Base-by-base conservation (phyloP, 2,329 filamentous ascomycete species). In the Kalmusia sp. region DNA sequence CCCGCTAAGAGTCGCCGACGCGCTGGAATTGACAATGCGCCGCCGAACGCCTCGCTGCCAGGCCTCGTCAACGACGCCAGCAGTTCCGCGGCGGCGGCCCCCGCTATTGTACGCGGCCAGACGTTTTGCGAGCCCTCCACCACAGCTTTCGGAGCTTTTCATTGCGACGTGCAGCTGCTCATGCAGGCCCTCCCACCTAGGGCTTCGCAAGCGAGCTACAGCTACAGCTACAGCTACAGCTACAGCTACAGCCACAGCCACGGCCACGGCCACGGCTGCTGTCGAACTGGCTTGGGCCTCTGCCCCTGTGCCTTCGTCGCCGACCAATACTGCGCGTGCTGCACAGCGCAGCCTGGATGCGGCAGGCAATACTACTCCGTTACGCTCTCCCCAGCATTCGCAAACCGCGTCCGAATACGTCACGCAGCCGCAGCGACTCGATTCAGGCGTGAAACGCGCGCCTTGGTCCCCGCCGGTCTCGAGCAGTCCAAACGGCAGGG, bases 291-390 rank as follows among this genome's bases (percentile, higher is more conserved):
- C 14, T 27, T 8, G 21, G 17, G 4, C 15, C 25, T 2, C 19
- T 15, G 22, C 6, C 46, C 25, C 19, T 8, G n/a, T n/a, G 14
- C n/a, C 49, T 37, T 57, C 39, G 28, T 67, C 61, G 65, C 56
- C 65, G 64, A 67, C 65, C 61, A 59, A 41, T 30, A 51, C 41
- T n/a, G 41, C 41, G 28, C 34, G 15, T 55, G 35, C 49, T 28
- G 50, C 51, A 47, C 52, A 43, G 49, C 43, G 30, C 28, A 44
- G 33, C 30, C 58, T 54, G 37, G 30, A 59, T 61, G 25, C 27
- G 58, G 59, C 47, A 59, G 50, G 54, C 56, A 58, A 55, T 61
- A 56, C 25, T 38, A 17, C 22, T 25, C 48, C 35, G 27, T 33
- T n/a, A n/a, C n/a, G n/a, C n/a, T n/a, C n/a, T n/a, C n/a, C n/a